phyloP scores from a whole-genome alignment of 202 grass and related monocot species.

The Saccharum hybrid region DNA sequence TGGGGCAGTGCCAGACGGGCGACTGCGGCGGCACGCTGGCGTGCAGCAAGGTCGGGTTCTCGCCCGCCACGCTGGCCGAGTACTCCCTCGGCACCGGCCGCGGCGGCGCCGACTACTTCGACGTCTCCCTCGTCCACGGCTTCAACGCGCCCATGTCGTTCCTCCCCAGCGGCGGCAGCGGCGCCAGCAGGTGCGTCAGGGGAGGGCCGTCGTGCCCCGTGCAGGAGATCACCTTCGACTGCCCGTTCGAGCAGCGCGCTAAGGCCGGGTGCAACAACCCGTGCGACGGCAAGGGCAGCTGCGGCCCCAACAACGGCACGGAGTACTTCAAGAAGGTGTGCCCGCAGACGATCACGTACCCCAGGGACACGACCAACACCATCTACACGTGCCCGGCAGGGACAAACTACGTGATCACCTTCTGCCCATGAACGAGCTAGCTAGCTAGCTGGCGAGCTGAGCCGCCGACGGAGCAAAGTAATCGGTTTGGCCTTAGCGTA shows the following conservation, averaged over 20 bases:
- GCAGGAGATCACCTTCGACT: constrained; percentile 35
- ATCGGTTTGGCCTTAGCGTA: no score
- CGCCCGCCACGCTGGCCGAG: constrained; percentile 49
- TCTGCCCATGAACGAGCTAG: constrained; percentile 34
- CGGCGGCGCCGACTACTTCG: constrained; percentile 17
- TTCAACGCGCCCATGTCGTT: constrained; percentile 64
- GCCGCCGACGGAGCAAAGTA: no score
- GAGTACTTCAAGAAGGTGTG: constrained; percentile 51
- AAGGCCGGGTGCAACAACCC: constrained; percentile 45
- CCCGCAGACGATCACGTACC: constrained; percentile 55
- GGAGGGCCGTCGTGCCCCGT: constrained; percentile 36
- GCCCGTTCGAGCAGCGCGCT: constrained; percentile 21
- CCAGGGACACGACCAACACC: constrained; percentile 35
- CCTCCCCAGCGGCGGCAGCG: constrained; percentile 33
- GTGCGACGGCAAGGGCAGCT: constrained; percentile 36
- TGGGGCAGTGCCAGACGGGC: constrained; percentile 57
- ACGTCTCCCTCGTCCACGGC: constrained; percentile 53
- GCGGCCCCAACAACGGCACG: constrained; percentile 41
- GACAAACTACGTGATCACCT: constrained; percentile 46
- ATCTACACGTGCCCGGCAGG: constrained; percentile 36
- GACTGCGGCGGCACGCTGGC: constrained; percentile 58
- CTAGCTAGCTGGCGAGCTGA: no score
- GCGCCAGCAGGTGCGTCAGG: background rate
- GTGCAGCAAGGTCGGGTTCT: constrained; percentile 24
- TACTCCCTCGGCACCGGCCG: constrained; percentile 38